Conservation (phyloP, 768 basidiomycete species). For the Psilocybe tampanensis region DNA sequence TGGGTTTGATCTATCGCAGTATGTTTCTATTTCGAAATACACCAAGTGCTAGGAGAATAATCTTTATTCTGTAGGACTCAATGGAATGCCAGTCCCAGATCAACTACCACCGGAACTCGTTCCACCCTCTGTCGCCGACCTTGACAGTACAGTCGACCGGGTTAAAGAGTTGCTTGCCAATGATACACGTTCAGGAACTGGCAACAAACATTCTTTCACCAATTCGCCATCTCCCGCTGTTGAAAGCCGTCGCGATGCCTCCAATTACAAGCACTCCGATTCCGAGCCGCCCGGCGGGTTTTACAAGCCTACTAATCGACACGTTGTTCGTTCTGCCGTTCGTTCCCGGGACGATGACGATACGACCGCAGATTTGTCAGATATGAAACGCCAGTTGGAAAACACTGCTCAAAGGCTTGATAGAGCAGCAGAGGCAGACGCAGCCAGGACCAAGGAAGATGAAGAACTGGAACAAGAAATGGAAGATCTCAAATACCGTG, state of each 20-base stretch:
- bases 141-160: conserved; percentile 87
- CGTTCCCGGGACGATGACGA: conserved; percentile 73
- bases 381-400: conserved; percentile 82
- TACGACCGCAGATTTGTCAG: conserved; percentile 70
- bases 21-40: conserved; percentile 33
- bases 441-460: conserved; percentile 71
- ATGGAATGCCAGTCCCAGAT: conserved; percentile 90
- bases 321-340: conserved; percentile 83
- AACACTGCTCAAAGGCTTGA: conserved; percentile 84
- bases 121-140: conserved; percentile 89
- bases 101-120: conserved; percentile 86
- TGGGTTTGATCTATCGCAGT: conserved; percentile 98
- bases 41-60: not conserved
- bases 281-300: conserved; percentile 59
- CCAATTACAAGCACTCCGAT: conserved; percentile 86
- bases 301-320: conserved; percentile 82
- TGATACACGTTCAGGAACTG: conserved; percentile 77
- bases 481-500: conserved; percentile 81
- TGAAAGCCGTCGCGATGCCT: conserved; percentile 78
- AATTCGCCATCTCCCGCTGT: conserved; percentile 46
- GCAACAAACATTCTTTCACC: conserved; percentile 75
- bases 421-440: conserved; percentile 63
- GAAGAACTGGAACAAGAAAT: conserved; percentile 91
- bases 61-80: conserved; percentile 60
- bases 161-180: conserved; percentile 86